These are phyloP conservation scores for Sporothrix euskadiensis DNA, from an alignment of 2,329 filamentous ascomycete species.

Conservation along the genomic window DNA sequence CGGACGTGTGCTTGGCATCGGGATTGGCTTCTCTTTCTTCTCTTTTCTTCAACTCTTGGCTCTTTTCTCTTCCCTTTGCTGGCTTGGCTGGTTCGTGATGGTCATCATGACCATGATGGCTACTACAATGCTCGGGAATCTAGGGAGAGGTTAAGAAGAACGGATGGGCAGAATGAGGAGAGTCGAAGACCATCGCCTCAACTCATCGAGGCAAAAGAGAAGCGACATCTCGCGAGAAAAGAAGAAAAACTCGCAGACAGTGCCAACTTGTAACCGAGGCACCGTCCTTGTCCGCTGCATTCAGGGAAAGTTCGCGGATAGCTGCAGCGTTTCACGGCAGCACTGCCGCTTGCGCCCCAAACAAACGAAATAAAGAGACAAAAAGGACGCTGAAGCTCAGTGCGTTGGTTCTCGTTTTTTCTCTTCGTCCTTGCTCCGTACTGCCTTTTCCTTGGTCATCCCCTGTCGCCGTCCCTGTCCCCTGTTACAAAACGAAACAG, in stretches of 20 bases:
- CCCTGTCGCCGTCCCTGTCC: not conserved
- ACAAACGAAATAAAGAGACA: not conserved
- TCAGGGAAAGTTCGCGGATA: not conserved
- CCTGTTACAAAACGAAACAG: slow-evolving; percentile 11
- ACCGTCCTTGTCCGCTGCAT: not conserved
- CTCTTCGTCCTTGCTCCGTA: not conserved
- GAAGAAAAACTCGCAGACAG: not conserved
- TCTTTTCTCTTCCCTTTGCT: not conserved
- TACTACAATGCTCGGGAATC: not conserved
- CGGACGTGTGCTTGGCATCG: not conserved
- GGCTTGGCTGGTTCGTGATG: slow-evolving; percentile 3
- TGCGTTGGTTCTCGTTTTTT: not conserved
- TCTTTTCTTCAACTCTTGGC: not conserved
- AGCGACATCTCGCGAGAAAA: not conserved
- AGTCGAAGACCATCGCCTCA: not conserved
- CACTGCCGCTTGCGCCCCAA: slow-evolving; percentile 22
- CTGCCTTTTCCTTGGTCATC: not conserved
- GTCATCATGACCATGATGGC: not conserved
- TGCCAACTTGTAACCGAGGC: slow-evolving; percentile 1
- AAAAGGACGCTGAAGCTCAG: not conserved
- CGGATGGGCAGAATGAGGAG: not conserved
- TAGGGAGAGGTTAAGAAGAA: slow-evolving; percentile 8
- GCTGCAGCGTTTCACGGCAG: not conserved
- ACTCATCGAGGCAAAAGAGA: not conserved
- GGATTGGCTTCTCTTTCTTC: not conserved